A percentile compares a stretch with the other conserved stretches of the same genome.
phyloP scores from a whole-genome alignment of 2,329 filamentous ascomycete species.

The Aspergillus sojae region DNA sequence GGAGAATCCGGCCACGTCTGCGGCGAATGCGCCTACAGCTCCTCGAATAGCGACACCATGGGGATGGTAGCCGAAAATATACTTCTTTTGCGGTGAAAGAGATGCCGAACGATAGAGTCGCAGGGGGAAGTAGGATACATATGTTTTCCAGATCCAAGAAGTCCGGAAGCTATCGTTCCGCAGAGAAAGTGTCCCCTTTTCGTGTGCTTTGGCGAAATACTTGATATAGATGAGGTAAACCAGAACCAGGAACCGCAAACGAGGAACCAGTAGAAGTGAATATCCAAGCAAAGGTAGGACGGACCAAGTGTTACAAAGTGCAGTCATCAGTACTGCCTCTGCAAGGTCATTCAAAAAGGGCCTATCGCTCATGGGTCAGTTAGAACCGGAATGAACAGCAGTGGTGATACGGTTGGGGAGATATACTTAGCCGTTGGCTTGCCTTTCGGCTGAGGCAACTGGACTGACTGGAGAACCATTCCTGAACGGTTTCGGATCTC shows the following conservation, averaged over 20 bases:
- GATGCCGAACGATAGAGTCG: slow-evolving; percentile 75
- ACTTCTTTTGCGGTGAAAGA: slow-evolving; percentile 75
- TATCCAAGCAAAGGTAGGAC: slow-evolving; percentile 72
- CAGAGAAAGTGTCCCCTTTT: slow-evolving; percentile 67
- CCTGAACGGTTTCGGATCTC: slow-evolving; percentile 18
- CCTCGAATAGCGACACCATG: slow-evolving; percentile 89
- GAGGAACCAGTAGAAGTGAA: slow-evolving; percentile 76
- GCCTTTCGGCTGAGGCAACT: slow-evolving; percentile 2
- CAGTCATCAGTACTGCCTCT: slow-evolving; percentile 18
- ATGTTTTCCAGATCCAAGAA: slow-evolving; percentile 73
- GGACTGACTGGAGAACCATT: slow-evolving; percentile 11
- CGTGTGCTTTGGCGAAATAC: slow-evolving; percentile 70
- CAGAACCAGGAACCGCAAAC: slow-evolving; percentile 71
- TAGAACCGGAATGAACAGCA: not conserved
- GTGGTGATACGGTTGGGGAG: not conserved
- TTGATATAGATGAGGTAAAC: slow-evolving; percentile 73
- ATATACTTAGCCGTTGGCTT: slow-evolving; percentile 15
- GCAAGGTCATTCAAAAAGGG: slow-evolving; percentile 11
- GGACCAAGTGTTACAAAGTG: slow-evolving; percentile 24
- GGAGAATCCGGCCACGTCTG: slow-evolving; percentile 76
- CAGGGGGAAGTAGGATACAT: slow-evolving; percentile 81
- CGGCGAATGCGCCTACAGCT: slow-evolving; percentile 78
- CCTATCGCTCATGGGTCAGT: slow-evolving; percentile 6
- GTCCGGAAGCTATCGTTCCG: slow-evolving; percentile 73
- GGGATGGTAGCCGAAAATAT: slow-evolving; percentile 87